These are phyloP conservation scores for Aspergillus neoniger DNA, from an alignment of 2,329 filamentous ascomycete species.

Conservation along the genomic window DNA sequence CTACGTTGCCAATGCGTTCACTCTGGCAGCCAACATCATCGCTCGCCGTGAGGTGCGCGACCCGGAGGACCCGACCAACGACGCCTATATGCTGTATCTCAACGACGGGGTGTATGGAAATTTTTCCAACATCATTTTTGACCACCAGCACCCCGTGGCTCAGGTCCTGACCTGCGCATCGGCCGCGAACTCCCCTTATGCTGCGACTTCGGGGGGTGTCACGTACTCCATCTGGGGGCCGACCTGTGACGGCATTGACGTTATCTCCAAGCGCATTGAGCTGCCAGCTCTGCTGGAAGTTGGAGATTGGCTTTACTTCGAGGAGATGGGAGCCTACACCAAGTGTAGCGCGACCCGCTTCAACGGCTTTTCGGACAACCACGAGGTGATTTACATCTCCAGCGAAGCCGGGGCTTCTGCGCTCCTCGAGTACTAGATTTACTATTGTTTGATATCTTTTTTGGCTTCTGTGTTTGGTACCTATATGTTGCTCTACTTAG, in stretches of 20 bases:
- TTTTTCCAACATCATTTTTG: conserved; percentile 99
- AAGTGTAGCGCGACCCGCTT: conserved; percentile 97
- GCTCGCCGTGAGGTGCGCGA: conserved; percentile 86
- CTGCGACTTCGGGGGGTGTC: conserved; percentile 51
- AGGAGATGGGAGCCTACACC: conserved; percentile 98
- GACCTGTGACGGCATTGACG: conserved; percentile 96
- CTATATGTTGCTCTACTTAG: neutral
- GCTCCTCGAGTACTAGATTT: conserved; percentile 57
- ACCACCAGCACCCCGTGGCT: conserved; percentile 88
- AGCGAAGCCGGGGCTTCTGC: conserved; percentile 86
- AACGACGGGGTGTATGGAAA: conserved; percentile 98
- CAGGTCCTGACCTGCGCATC: conserved; percentile 71
- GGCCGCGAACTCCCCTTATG: conserved; percentile 56
- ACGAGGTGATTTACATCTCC: conserved; percentile 92
- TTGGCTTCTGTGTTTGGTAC: conserved; percentile 8
- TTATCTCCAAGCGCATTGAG: conserved; percentile 78
- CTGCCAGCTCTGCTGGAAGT: conserved; percentile 80
- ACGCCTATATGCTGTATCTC: conserved; percentile 92
- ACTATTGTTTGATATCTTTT: conserved; percentile 7
- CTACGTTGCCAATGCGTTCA: conserved; percentile 92
- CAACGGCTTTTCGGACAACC: conserved; percentile 92
- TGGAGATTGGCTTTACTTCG: conserved; percentile 98
- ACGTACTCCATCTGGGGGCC: conserved; percentile 98
- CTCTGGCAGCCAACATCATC: conserved; percentile 92
- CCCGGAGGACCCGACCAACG: conserved; percentile 49